These are phyloP conservation scores for Rhizoclosmatium sp. DNA, from an alignment of 192 early-diverging fungal species.

Conservation along the genomic window DNA sequence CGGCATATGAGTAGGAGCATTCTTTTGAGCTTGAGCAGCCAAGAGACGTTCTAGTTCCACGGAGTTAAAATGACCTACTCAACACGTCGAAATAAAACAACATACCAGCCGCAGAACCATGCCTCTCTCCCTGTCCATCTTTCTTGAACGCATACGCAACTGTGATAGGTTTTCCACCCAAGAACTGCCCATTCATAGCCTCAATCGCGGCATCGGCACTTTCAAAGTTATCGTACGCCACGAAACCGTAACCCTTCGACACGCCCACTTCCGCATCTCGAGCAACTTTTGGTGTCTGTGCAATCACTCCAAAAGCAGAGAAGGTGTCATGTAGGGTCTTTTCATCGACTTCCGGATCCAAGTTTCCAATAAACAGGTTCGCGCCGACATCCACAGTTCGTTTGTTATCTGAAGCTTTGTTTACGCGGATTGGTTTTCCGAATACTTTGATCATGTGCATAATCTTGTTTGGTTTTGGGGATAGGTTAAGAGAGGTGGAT, in stretches of 20 bases:
- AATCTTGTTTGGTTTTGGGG: conserved; percentile 52
- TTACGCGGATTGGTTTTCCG: conserved; percentile 94
- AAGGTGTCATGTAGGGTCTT: conserved; percentile 94
- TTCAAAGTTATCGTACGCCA: conserved; percentile 83
- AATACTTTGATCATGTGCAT: conserved; percentile 97
- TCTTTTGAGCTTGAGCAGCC: conserved; percentile 87
- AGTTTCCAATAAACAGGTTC: conserved; percentile 94
- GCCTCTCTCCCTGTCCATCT: conserved; percentile 96
- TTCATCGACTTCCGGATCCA: conserved; percentile 83
- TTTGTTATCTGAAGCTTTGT: conserved; percentile 90
- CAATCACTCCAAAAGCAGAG: conserved; percentile 90
- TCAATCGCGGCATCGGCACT: conserved; percentile 96
- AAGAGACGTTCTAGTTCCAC: conserved; percentile 79
- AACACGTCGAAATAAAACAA: neutral
- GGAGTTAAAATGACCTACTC: neutral
- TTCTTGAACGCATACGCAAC: conserved; percentile 97
- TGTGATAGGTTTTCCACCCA: conserved; percentile 91
- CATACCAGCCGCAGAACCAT: conserved; percentile 89
- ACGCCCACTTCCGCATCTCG: conserved; percentile 85
- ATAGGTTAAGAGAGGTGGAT: neutral
- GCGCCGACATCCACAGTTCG: conserved; percentile 93
- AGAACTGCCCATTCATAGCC: conserved; percentile 97
- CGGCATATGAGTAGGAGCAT: conserved; percentile 66
- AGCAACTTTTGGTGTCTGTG: conserved; percentile 83
- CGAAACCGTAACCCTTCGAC: conserved; percentile 85